Evolutionary conservation across 306 rosid species (phyloP), one percentile per base, ranked within the genome.

Genomic region (Trifolium pratense): DNA sequence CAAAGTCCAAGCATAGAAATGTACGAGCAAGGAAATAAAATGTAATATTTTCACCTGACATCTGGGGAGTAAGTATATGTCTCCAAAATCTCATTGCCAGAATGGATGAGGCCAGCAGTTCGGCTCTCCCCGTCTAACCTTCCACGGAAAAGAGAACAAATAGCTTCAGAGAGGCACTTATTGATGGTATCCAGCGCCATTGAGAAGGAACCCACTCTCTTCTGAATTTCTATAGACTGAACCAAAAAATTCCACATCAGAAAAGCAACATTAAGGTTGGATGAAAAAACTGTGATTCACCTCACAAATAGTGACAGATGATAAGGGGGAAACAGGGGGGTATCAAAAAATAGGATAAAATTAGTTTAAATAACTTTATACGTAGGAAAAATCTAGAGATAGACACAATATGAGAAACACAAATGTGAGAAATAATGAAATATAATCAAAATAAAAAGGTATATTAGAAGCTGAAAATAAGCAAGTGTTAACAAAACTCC

Each of bases 1-100:
- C 36, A 17, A 68, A 17, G 79, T 40, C 64, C 55, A 45, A 61
- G 52, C 49, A 66, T 26, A 53, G 63, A 34, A 51, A 65, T 39
- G 34, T 15, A 66, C 9, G 52, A 70, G 40, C 67, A 52, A 67
- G 36, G 36, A 51, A 25, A 56, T 71, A 51, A 26, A 51, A 36
- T 62, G 55, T 40, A 63, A 60, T 63, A 36, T 68, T 52, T 66
- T 75, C 61, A 94, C 99, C 99, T 91, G 89, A 83, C 83, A 58
- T 87, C 96, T 15, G 89, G 86, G 58, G 84, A 75, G 81, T 94
- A 91, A 74, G 85, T 84, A 70, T 90, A 85, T 39, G 85, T 78
- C 83, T 91, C 97, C 86, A 90, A 85, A 74, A 91, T 90, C 76
- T 91, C 97, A 73, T 94, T 94, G 86, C 96, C 99, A 45, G 99